Conservation (phyloP, 345 rosid species). For the Arabis hirsuta region DNA sequence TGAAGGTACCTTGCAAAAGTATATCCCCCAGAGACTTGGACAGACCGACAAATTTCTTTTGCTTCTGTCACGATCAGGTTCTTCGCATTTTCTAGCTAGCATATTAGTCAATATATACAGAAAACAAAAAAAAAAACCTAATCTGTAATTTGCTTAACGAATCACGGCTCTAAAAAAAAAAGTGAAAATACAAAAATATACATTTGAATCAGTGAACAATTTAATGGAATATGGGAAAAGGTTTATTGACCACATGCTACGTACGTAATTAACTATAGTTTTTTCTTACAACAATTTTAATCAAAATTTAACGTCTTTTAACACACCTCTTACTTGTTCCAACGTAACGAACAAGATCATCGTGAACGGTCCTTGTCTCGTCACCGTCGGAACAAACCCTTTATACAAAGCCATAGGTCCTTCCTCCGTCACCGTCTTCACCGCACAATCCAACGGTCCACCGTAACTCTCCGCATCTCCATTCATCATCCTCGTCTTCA, state of each 20-base stretch:
- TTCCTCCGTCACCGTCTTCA: conserved; percentile 74
- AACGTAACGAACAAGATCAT: conserved; percentile 83
- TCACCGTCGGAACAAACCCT: conserved; percentile 83
- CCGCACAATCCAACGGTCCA: conserved; percentile 76
- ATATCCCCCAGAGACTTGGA: conserved; percentile 38
- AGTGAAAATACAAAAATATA: neutral
- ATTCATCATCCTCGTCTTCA: conserved; percentile 92
- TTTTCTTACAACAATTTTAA: neutral
- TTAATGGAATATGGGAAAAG: conserved; percentile 12
- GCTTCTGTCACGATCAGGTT: conserved; percentile 22
- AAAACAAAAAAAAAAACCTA: neutral
- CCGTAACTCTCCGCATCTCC: conserved; percentile 58
- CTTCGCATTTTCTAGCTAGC: neutral
- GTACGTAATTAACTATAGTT: neutral
- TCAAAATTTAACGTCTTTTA: conserved; percentile 45
- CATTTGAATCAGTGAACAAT: neutral
- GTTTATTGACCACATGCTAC: conserved; percentile 6
- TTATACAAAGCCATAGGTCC: conserved; percentile 82
- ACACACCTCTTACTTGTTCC: conserved; percentile 75
- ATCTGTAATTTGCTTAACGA: neutral
- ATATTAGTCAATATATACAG: neutral
- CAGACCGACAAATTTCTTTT: neutral
- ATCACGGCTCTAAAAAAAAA: too few species aligned
- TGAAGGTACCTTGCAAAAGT: conserved; percentile 33
- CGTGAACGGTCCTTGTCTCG: conserved; percentile 91